phyloP scores from a whole-genome alignment of 73 alveolate genomes.

The Paramecium bursaria region DNA sequence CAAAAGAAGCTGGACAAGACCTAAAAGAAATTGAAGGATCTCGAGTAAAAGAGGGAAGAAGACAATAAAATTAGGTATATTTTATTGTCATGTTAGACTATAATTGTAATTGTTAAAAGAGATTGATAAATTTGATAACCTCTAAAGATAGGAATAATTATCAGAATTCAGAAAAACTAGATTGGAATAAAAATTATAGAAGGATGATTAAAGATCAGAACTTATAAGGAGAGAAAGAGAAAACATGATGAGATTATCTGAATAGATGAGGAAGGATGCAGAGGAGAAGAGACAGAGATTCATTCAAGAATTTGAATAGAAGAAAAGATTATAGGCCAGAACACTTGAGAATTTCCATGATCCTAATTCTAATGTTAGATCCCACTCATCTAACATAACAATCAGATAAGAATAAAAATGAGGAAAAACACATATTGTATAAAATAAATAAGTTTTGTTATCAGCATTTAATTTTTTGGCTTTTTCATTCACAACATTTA shows the following conservation, averaged over 20 bases:
- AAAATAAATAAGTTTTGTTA: no score
- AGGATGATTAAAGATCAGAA: constrained; percentile 57
- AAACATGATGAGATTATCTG: constrained; percentile 39
- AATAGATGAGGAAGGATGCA: constrained; percentile 43
- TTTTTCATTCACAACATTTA: no score
- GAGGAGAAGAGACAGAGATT: constrained; percentile 50
- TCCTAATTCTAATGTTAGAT: background rate
- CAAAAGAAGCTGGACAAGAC: constrained; percentile 53
- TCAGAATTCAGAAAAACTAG: constrained; percentile 35
- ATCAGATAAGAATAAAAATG: no score
- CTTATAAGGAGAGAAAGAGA: constrained; percentile 60
- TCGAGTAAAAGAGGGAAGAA: constrained; percentile 25
- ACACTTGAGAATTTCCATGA: background rate
- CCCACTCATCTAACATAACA: background rate
- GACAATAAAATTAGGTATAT: constrained; percentile 3
- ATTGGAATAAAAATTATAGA: constrained; percentile 10
- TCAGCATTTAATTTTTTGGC: no score
- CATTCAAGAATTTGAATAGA: constrained; percentile 28
- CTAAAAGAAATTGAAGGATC: constrained; percentile 6
- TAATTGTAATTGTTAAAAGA: constrained; percentile 29
- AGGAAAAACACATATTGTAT: no score
- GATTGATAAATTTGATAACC: constrained; percentile 37
- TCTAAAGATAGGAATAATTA: constrained; percentile 41
- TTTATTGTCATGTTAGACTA: background rate
- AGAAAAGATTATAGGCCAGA: background rate